Evolutionary conservation across 1,284 basidiomycete species (phyloP).

Genomic region (Ganoderma meredithae): DNA sequence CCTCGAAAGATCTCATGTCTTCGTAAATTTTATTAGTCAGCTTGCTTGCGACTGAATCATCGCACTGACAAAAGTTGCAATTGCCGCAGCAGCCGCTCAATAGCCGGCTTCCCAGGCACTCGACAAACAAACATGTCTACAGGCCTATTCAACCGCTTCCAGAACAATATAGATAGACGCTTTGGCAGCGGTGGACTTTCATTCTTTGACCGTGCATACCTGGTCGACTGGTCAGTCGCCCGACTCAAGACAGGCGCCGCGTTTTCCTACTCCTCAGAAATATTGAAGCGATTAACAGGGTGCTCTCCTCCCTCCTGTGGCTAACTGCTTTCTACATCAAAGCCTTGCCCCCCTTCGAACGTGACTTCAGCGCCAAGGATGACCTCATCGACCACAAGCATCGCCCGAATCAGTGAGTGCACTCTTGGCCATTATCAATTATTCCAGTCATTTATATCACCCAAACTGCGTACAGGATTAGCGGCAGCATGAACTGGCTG

Average conservation of each 20-base stretch:
- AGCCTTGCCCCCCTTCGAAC: conserved; percentile 55
- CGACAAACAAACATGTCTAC: neutral
- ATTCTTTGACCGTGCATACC: conserved; percentile 52
- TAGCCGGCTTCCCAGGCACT: neutral
- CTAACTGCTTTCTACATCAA: conserved; percentile 49
- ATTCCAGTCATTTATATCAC: neutral
- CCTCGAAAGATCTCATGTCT: neutral
- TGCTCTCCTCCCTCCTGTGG: conserved; percentile 53
- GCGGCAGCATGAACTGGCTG: conserved; percentile 53
- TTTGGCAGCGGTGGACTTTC: conserved; percentile 48
- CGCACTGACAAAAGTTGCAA: neutral
- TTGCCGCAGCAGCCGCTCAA: neutral
- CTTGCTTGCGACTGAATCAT: neutral
- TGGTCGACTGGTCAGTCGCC: conserved; percentile 44
- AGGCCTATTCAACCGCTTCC: neutral
- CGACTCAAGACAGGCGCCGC: neutral
- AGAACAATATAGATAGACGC: conserved; percentile 8
- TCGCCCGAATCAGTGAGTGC: conserved; percentile 53
- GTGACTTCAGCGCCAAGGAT: conserved; percentile 60
- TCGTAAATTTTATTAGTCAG: neutral
- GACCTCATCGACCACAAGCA: conserved; percentile 61
- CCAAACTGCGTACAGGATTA: conserved; percentile 48
- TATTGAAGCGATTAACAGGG: conserved; percentile 45
- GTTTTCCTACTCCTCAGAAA: neutral
- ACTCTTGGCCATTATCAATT: no score